Evolutionary conservation across 768 basidiomycete species (phyloP).

Genomic region (Leccinum olivaceopallidum): DNA sequence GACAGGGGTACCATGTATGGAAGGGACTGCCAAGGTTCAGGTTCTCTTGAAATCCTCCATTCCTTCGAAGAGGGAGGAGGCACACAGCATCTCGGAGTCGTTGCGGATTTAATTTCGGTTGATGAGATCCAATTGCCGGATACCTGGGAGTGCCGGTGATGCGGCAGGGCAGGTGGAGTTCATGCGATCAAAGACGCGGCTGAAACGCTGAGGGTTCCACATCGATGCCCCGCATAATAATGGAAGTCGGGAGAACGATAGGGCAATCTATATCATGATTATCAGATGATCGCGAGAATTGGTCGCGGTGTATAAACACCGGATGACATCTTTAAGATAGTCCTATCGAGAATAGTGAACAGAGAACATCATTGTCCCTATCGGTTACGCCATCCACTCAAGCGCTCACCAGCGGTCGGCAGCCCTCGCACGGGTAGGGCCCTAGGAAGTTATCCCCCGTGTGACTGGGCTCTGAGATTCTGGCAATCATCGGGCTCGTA

Average conservation of each 20-base stretch:
- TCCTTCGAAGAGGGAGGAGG: not conserved
- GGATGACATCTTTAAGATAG: too few species aligned
- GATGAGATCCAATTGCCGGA: not conserved
- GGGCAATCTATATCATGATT: not conserved
- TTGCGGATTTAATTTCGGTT: not conserved
- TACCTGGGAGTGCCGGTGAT: not conserved
- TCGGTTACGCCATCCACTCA: too few species aligned
- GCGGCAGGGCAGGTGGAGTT: not conserved
- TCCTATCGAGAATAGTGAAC: too few species aligned
- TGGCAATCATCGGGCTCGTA: not conserved
- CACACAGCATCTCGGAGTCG: not conserved
- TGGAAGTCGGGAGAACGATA: not conserved
- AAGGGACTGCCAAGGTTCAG: not conserved
- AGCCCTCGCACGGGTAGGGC: too few species aligned
- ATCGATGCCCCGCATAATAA: not conserved
- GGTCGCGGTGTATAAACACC: not conserved
- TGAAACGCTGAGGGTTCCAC: not conserved
- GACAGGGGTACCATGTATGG: not conserved
- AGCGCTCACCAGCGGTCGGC: too few species aligned
- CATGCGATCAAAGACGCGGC: not conserved
- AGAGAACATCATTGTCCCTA: too few species aligned
- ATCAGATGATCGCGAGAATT: not conserved
- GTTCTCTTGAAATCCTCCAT: not conserved
- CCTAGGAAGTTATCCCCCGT: too few species aligned
- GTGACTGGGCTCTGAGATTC: not conserved